phyloP scores from a whole-genome alignment of 495 filamentous ascomycete species.

The Hypoxylon cercidicola region DNA sequence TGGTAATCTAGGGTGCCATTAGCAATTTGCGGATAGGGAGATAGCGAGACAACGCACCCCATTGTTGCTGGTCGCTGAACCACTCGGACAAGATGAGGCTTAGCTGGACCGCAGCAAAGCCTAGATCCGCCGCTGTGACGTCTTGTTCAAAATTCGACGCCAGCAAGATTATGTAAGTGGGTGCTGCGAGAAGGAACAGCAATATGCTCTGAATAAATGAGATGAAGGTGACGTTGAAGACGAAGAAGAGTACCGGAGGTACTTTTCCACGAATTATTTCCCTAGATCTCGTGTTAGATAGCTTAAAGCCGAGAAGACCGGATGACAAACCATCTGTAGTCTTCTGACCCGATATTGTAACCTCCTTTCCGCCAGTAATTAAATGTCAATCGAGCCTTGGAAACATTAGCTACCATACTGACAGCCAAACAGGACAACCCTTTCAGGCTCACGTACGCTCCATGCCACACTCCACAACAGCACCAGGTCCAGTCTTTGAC shows the following conservation, averaged over 20 bases:
- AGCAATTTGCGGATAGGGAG: constrained; percentile 6
- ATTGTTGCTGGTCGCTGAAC: constrained; percentile 93
- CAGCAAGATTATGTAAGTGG: constrained; percentile 83
- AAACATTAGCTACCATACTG: constrained; percentile 16
- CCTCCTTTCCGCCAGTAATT: constrained; percentile 99
- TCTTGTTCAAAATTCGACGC: constrained; percentile 53
- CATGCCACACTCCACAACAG: constrained; percentile 77
- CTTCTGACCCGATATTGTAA: constrained; percentile 86
- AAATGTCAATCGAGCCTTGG: constrained; percentile 76
- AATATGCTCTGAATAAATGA: constrained; percentile 83
- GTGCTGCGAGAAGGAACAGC: constrained; percentile 78
- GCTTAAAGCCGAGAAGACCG: not conserved
- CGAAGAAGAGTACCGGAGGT: constrained; percentile 69
- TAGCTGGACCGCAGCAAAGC: constrained; percentile 74
- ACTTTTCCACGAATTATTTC: constrained; percentile 57
- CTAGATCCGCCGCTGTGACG: constrained; percentile 68
- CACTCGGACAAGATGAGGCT: constrained; percentile 77
- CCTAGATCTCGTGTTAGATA: constrained; percentile 46
- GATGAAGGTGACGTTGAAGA: constrained; percentile 91
- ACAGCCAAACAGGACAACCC: not conserved
- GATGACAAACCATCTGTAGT: constrained; percentile 82
- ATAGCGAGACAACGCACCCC: constrained; percentile 64
- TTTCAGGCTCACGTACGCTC: constrained; percentile 70
- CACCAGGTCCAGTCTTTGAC: constrained; percentile 76
- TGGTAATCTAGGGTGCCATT: constrained; percentile 71